A percentile compares a stretch with the other conserved stretches of the same genome.
Evolutionary conservation across 2,329 filamentous ascomycete species (phyloP).

Genomic region (Xylaria sp.): DNA sequence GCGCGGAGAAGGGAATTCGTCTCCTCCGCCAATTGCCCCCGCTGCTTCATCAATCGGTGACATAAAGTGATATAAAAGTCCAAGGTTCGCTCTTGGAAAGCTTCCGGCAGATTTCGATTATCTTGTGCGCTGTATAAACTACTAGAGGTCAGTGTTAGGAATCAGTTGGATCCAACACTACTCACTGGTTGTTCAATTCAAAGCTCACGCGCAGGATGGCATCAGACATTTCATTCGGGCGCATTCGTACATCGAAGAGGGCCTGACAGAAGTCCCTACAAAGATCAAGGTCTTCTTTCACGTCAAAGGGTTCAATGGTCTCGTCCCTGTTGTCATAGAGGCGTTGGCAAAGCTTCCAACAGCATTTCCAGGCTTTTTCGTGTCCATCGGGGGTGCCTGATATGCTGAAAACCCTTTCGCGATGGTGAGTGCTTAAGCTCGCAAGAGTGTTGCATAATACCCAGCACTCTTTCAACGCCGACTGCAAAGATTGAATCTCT

Average conservation of each 20-base stretch:
- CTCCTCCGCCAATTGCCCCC: constrained; percentile 79
- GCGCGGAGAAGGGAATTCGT: constrained; percentile 85
- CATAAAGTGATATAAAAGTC: constrained; percentile 96
- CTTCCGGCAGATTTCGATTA: constrained; percentile 78
- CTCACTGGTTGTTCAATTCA: constrained; percentile 89
- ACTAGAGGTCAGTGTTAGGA: constrained; percentile 13
- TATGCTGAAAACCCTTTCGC: constrained; percentile 80
- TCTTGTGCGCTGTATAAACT: constrained; percentile 91
- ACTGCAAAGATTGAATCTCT: constrained; percentile 75
- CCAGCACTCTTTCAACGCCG: constrained; percentile 89
- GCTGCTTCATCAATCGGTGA: constrained; percentile 95
- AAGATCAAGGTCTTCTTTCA: constrained; percentile 81
- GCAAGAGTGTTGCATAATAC: constrained; percentile 91
- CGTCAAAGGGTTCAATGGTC: constrained; percentile 70
- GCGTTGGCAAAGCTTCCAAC: constrained; percentile 91
- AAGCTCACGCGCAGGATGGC: constrained; percentile 92
- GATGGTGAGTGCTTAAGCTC: constrained; percentile 83
- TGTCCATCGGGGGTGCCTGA: constrained; percentile 80
- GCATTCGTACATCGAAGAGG: constrained; percentile 84
- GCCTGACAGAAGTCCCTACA: constrained; percentile 93
- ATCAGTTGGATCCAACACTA: constrained; percentile 9
- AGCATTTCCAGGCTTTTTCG: constrained; percentile 91
- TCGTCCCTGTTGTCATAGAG: constrained; percentile 85
- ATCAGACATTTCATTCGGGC: constrained; percentile 81
- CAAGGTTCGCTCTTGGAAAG: constrained; percentile 87